Evolutionary conservation across 2,329 filamentous ascomycete genomes (phyloP).

Genomic region (Epichloe amarillans): DNA sequence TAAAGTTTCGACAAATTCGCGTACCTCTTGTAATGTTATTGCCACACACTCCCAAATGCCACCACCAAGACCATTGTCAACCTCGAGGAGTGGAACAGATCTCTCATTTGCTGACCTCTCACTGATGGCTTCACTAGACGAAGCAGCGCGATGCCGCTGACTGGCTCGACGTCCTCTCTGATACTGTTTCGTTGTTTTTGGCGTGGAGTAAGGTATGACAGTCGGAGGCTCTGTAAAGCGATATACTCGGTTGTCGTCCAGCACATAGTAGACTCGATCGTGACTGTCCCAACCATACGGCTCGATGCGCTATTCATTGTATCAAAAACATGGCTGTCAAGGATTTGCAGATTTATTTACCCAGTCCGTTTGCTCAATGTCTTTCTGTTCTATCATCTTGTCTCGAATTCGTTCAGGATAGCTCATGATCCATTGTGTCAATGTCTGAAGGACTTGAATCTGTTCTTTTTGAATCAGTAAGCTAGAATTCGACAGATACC

Average conservation of each 20-base stretch:
- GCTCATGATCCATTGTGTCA: slow-evolving; percentile 79
- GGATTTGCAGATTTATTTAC: slow-evolving; percentile 33
- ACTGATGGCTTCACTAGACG: slow-evolving; percentile 12
- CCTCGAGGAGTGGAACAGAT: slow-evolving; percentile 11
- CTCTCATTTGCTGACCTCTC: slow-evolving; percentile 18
- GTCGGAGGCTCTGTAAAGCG: slow-evolving; percentile 64
- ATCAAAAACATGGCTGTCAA: slow-evolving; percentile 8
- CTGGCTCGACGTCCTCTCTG: slow-evolving; percentile 47
- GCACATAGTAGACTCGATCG: slow-evolving; percentile 75
- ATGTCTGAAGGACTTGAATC: slow-evolving; percentile 70
- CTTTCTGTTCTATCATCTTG: slow-evolving; percentile 70
- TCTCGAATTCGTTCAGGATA: slow-evolving; percentile 80
- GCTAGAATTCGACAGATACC: background rate
- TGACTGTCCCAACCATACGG: slow-evolving; percentile 80
- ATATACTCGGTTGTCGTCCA: slow-evolving; percentile 91
- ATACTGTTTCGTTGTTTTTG: slow-evolving; percentile 43
- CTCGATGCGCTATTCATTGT: slow-evolving; percentile 48
- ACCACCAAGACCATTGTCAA: slow-evolving; percentile 51
- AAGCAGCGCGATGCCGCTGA: slow-evolving; percentile 54
- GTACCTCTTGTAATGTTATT: slow-evolving; percentile 66
- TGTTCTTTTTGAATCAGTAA: slow-evolving; percentile 14
- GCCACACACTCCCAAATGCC: slow-evolving; percentile 88
- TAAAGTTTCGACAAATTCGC: slow-evolving; percentile 55
- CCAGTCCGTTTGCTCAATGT: slow-evolving; percentile 72
- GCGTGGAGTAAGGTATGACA: slow-evolving; percentile 48